Evolutionary conservation across 352 stramenopile genomes (phyloP).

Genomic region (Phytophthora megakarya): DNA sequence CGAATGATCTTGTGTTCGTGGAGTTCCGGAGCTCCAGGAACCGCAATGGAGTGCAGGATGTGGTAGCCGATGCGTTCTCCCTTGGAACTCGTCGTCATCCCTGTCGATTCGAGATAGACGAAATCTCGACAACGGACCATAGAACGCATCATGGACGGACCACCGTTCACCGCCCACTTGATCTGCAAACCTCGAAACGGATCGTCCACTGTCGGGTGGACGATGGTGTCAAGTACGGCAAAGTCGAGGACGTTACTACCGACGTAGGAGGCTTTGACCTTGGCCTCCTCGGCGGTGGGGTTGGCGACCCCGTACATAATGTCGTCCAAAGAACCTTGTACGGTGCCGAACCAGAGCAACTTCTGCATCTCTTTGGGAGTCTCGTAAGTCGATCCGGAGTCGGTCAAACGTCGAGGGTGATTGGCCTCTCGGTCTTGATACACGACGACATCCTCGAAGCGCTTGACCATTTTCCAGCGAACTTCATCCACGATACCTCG

Average conservation of each 20-base stretch:
- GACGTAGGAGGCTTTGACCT: slow-evolving; percentile 36
- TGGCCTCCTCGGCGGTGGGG: slow-evolving; percentile 35
- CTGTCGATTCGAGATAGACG: slow-evolving; percentile 54
- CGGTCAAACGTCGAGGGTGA: slow-evolving; percentile 8
- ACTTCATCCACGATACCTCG: slow-evolving; percentile 34
- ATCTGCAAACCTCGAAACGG: slow-evolving; percentile 49
- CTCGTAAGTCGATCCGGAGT: slow-evolving; percentile 11
- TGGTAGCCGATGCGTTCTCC: slow-evolving; percentile 49
- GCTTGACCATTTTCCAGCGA: slow-evolving; percentile 48
- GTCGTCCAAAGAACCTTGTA: slow-evolving; percentile 42
- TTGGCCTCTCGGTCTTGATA: slow-evolving; percentile 37
- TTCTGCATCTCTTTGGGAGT: slow-evolving; percentile 37
- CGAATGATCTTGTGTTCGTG: slow-evolving; percentile 42
- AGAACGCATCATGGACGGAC: slow-evolving; percentile 42
- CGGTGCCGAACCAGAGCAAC: slow-evolving; percentile 44
- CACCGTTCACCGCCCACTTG: slow-evolving; percentile 57
- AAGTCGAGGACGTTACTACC: slow-evolving; percentile 51
- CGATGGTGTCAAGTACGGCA: slow-evolving; percentile 48
- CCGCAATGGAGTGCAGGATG: slow-evolving; percentile 37
- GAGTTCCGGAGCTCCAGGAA: slow-evolving; percentile 34
- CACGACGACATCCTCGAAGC: slow-evolving; percentile 38
- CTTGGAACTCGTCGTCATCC: slow-evolving; percentile 40
- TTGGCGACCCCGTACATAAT: slow-evolving; percentile 45
- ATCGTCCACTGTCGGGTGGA: slow-evolving; percentile 41
- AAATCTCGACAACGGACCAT: slow-evolving; percentile 56